Evolutionary conservation across 2,329 filamentous ascomycete genomes (phyloP).

Genomic region (Aspergillus brasiliensis): DNA sequence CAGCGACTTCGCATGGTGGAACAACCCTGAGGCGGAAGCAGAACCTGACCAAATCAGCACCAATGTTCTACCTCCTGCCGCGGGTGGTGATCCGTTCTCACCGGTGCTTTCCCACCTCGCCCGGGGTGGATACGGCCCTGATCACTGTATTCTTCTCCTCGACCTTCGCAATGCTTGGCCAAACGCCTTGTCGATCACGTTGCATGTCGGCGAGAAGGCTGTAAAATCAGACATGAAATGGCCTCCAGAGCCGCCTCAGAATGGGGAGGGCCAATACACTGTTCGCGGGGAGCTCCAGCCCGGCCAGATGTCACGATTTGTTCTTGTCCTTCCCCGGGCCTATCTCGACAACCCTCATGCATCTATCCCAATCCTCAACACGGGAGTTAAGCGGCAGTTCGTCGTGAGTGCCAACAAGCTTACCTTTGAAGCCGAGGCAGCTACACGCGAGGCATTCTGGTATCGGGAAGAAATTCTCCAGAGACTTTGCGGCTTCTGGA

Average conservation of each 20-base stretch:
- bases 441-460: constrained; percentile 84
- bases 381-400: constrained; percentile 84
- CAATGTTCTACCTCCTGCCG: constrained; percentile 21
- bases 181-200: constrained; percentile 68
- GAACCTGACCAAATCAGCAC: constrained; percentile 9
- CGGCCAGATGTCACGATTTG: constrained; percentile 68
- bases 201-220: constrained; percentile 51
- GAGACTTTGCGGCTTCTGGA: constrained; percentile 71
- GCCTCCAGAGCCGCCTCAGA: constrained; percentile 13
- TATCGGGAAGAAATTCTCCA: constrained; percentile 81
- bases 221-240: constrained; percentile 2
- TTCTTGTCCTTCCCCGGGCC: constrained; percentile 74
- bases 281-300: constrained; percentile 55
- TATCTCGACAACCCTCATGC: constrained; percentile 76
- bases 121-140: constrained; percentile 49
- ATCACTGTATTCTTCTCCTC: constrained; percentile 77
- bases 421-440: constrained; percentile 75
- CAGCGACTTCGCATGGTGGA: constrained; percentile 67
- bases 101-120: constrained; percentile 48
- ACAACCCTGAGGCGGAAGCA: constrained; percentile 26
- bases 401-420: constrained; percentile 81
- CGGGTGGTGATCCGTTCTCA: constrained; percentile 47
- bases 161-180: constrained; percentile 92
- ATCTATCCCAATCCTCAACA: constrained; percentile 77
- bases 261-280: constrained; percentile 27